phyloP scores from a whole-genome alignment of 2,329 filamentous ascomycete species.

The Fusarium sp. region DNA sequence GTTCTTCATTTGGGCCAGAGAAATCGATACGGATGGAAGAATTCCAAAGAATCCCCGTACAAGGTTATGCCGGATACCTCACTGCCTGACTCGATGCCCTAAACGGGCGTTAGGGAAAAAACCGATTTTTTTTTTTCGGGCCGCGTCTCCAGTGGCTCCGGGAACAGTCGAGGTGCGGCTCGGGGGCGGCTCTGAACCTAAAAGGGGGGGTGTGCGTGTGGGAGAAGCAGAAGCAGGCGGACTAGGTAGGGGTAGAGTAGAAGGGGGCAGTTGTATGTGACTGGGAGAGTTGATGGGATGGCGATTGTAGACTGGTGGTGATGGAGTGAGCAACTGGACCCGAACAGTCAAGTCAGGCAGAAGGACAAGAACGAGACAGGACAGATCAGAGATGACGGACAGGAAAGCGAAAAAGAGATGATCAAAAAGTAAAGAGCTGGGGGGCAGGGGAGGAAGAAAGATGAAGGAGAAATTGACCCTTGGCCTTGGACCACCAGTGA shows the following conservation, averaged over 20 bases:
- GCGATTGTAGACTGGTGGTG: slow-evolving; percentile 13
- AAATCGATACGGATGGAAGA: slow-evolving; percentile 40
- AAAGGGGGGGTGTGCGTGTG: slow-evolving; percentile 27
- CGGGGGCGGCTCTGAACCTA: slow-evolving; percentile 34
- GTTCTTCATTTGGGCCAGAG: slow-evolving; percentile 60
- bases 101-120: slow-evolving; percentile 50
- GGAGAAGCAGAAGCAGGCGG: slow-evolving; percentile 7
- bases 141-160: slow-evolving; percentile 40
- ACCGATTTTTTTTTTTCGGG: slow-evolving; percentile 45
- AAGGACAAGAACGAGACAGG: slow-evolving; percentile 27
- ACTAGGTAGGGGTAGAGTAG: neutral
- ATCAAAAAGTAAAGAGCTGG: slow-evolving; percentile 8
- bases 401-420: neutral
- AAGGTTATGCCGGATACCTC: slow-evolving; percentile 55
- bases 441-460: slow-evolving; percentile 6
- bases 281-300: neutral
- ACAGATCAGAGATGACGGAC: slow-evolving; percentile 7
- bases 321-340: slow-evolving; percentile 4
- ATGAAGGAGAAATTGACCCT: slow-evolving; percentile 38
- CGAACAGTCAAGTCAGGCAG: slow-evolving; percentile 17
- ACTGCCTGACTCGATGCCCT: slow-evolving; percentile 48
- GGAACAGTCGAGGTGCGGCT: slow-evolving; percentile 22
- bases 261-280: neutral
- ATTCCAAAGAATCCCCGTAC: slow-evolving; percentile 50
- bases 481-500: slow-evolving; percentile 30